These are phyloP conservation scores for Ascochyta fabae DNA, from an alignment of 2,329 filamentous ascomycete genomes.

Conservation along the genomic window DNA sequence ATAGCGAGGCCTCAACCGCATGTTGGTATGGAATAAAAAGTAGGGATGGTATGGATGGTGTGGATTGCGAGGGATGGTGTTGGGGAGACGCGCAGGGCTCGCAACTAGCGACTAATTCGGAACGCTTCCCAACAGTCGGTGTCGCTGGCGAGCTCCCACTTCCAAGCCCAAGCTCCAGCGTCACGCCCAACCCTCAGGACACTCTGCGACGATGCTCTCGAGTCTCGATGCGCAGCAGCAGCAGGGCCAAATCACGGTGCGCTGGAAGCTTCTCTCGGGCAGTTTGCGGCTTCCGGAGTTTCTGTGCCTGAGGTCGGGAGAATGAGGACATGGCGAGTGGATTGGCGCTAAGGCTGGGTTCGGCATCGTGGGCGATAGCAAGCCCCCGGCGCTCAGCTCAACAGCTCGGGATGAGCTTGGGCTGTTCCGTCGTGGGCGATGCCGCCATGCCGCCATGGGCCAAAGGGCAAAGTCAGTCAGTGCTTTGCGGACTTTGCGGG, in stretches of 20 bases:
- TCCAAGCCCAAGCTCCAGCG: no score
- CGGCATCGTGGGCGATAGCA: conserved; percentile 40
- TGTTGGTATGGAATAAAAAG: conserved; percentile 11
- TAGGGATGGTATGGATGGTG: no score
- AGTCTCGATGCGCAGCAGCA: conserved; percentile 1
- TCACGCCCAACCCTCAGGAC: conserved; percentile 10
- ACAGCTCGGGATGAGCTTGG: conserved; percentile 46
- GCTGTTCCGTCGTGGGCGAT: conserved; percentile 24
- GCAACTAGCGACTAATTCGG: conserved; percentile 33
- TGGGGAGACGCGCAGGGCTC: conserved; percentile 20
- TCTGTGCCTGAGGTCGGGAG: conserved; percentile 21
- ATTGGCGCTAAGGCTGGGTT: conserved; percentile 28
- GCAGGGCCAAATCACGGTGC: not conserved
- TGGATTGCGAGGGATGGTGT: not conserved
- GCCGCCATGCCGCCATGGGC: not conserved
- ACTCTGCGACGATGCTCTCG: not conserved
- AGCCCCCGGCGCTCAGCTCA: conserved; percentile 40
- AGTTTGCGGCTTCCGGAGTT: conserved; percentile 17
- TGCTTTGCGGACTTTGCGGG: conserved; percentile 15
- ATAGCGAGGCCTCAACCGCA: conserved; percentile 29
- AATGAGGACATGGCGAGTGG: not conserved
- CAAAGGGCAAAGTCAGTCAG: conserved; percentile 6
- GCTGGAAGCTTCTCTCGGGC: conserved; percentile 16
- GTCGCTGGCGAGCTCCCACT: not conserved
- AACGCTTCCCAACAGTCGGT: conserved; percentile 26